Evolutionary conservation across 768 basidiomycete genomes (phyloP), one percentile per base, ranked within the genome.

Genomic region (Arthromyces matolae): DNA sequence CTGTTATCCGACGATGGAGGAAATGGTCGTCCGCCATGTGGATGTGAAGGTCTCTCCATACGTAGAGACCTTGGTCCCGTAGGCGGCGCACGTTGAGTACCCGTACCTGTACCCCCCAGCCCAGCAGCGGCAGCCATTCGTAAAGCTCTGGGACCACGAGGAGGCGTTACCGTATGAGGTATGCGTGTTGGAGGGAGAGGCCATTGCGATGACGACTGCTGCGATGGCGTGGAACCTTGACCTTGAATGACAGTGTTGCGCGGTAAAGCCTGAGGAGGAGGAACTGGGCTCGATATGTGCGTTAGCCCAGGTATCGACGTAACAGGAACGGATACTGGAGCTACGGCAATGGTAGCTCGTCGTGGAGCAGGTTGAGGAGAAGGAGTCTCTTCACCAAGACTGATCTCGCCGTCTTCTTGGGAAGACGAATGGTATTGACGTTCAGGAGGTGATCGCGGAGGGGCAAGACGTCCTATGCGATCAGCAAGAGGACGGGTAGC

Each of bases 391-490:
- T 55, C 56, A 16, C 54, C 50, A 3, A 54, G 61, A 33, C 59
- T 72, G 45, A 80, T 79, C 59, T 80, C 79, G 4, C 78, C 78
- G 33, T 80, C 79, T 58, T 80, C 79, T 22, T 73, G 75, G 5
- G 75, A 71, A 0, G 62, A 57, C 8, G 64, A 61, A n/a, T 62
- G 65, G 50, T 35, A 51, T 19, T 32, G 53, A 45, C 27, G 45
- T 33, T 18, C 44, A 16, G 46, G 42, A 13, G 29, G 42, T 3
- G 42, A 27, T 23, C 27, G 46, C 29, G 45, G 28, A 31, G 51
- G 8, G 16, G 47, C 29, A 13, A 23, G 18, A 18, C 34, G 42
- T 14, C 42, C 33, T 22, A 51, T 41, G 13, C 52, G 39, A 32
- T 38, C 42, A n/a, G 27, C 16, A 32, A 53, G 22, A 22, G 50